These are phyloP conservation scores for Sclerotinia nivalis DNA, from an alignment of 2,329 filamentous ascomycete species.

Conservation along the genomic window DNA sequence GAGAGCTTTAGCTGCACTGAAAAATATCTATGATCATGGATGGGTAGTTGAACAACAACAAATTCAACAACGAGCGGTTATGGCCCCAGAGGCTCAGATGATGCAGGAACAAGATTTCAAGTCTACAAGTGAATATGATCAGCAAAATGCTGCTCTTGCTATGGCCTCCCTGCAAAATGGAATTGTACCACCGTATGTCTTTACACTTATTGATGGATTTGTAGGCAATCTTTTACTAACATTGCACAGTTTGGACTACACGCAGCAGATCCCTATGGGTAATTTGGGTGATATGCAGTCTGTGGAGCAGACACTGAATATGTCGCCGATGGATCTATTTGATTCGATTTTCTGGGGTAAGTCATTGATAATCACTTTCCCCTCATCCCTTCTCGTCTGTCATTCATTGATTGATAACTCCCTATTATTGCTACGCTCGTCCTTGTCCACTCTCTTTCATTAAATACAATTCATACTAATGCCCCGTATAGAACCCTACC, in stretches of 20 bases:
- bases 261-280: constrained; percentile 41
- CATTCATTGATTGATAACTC: background rate
- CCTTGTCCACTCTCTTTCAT: no score
- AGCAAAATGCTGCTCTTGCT: constrained; percentile 59
- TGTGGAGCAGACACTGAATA: constrained; percentile 58
- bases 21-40: constrained; percentile 67
- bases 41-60: constrained; percentile 51
- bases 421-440: no score
- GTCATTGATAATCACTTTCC: constrained; percentile 36
- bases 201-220: background rate
- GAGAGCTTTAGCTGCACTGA: constrained; percentile 60
- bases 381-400: background rate
- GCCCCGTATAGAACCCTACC: constrained; percentile 17
- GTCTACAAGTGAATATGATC: constrained; percentile 40
- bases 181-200: constrained; percentile 40
- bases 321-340: constrained; percentile 68
- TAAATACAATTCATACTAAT: background rate
- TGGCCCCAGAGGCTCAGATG: constrained; percentile 24
- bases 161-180: constrained; percentile 68
- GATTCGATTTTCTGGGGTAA: constrained; percentile 69
- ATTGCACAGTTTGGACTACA: constrained; percentile 43
- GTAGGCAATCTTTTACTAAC: background rate
- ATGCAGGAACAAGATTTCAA: constrained; percentile 22
- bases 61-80: constrained; percentile 42
- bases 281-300: constrained; percentile 46